phyloP scores from a whole-genome alignment of 176 grass and related monocot species.

The Raddia guianensis region DNA sequence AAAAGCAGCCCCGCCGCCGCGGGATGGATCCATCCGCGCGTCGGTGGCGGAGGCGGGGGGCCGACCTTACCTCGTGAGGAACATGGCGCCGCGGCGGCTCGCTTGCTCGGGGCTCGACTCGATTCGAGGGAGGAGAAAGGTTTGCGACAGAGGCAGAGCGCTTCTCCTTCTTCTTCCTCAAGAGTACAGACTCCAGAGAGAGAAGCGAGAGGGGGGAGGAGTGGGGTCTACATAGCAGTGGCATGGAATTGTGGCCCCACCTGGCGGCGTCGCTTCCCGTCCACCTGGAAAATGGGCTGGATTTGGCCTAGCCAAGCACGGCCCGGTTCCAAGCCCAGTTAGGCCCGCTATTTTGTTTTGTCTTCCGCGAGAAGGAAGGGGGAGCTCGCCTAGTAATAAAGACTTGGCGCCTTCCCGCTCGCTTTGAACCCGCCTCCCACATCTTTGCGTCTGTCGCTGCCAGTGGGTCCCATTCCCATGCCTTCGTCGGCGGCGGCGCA shows the following conservation, averaged over 20 bases:
- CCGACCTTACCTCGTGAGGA: conserved; percentile 75
- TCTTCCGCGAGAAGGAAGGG: conserved; percentile 27
- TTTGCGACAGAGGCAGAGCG: too few relatives aligned
- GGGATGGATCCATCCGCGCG: not conserved
- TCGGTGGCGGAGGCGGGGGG: not conserved
- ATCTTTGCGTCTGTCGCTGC: not conserved
- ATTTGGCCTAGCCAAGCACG: too few relatives aligned
- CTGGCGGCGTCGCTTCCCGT: too few relatives aligned
- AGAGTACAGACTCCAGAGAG: not conserved
- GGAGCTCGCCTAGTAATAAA: not conserved
- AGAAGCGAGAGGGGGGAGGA: too few relatives aligned
- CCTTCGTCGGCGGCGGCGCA: conserved; percentile 26
- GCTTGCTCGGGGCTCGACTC: conserved; percentile 2
- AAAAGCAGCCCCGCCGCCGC: not conserved
- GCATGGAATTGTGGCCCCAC: too few relatives aligned
- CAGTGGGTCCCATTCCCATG: conserved; percentile 21
- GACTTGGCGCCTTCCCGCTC: conserved; percentile 28
- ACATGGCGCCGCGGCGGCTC: conserved; percentile 46
- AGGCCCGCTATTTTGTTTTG: too few relatives aligned
- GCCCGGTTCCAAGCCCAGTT: too few relatives aligned
- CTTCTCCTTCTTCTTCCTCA: too few relatives aligned
- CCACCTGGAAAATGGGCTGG: too few relatives aligned
- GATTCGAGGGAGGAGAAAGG: not conserved
- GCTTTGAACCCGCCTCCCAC: not conserved
- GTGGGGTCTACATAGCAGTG: too few relatives aligned